Evolutionary conservation across 441 rosid species (phyloP).

Genomic region (Brassica hybrid): DNA sequence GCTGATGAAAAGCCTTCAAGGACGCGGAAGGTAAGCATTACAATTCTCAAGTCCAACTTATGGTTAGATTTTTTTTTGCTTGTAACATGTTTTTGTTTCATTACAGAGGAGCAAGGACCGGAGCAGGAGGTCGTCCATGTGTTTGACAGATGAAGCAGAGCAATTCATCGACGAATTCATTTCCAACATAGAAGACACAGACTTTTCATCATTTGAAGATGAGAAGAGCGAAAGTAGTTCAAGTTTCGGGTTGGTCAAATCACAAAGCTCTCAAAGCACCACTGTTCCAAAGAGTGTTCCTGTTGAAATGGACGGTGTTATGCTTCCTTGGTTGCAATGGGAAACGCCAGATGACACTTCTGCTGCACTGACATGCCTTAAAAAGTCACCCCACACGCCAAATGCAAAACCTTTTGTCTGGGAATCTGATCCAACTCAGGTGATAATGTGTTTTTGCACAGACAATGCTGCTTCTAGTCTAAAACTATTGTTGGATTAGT

Average conservation of each 20-base stretch:
- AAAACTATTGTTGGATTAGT: too few relatives aligned
- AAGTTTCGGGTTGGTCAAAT: constrained; percentile 62
- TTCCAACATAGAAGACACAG: constrained; percentile 90
- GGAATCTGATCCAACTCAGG: constrained; percentile 55
- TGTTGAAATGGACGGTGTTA: constrained; percentile 86
- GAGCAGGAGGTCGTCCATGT: constrained; percentile 69
- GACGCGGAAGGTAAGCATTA: constrained; percentile 58
- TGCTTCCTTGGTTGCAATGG: constrained; percentile 94
- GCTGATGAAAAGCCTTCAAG: constrained; percentile 49
- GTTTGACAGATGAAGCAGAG: constrained; percentile 94
- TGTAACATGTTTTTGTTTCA: not conserved
- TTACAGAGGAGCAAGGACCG: constrained; percentile 74
- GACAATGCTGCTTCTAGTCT: too few relatives aligned
- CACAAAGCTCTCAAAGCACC: constrained; percentile 52
- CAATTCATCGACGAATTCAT: constrained; percentile 88
- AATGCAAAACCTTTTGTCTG: constrained; percentile 43
- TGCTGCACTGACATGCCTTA: constrained; percentile 46
- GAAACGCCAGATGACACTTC: constrained; percentile 71
- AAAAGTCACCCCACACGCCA: constrained; percentile 38
- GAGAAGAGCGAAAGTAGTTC: constrained; percentile 95
- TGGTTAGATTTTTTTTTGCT: not conserved
- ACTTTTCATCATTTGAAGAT: constrained; percentile 92
- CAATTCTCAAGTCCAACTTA: constrained; percentile 10
- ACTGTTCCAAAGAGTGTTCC: constrained; percentile 43
- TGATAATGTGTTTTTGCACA: constrained; percentile 43